Evolutionary conservation across 2,329 filamentous ascomycete genomes (phyloP).

Genomic region (Beauveria asiatica): DNA sequence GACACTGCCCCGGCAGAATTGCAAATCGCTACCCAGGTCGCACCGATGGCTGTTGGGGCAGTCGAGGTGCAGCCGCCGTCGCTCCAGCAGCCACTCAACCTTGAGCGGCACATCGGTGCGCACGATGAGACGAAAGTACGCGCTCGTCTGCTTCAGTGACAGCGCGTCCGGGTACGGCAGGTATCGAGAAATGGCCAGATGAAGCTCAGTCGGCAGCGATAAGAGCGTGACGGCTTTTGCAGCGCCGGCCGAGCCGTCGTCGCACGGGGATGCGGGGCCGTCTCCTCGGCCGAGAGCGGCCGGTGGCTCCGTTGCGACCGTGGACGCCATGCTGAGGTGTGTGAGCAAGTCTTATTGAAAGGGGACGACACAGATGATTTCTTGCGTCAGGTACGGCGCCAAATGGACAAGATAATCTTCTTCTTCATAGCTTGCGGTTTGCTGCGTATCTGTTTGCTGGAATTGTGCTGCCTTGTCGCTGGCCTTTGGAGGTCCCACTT

Average conservation of each 20-base stretch:
- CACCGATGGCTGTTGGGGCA: conserved; percentile 52
- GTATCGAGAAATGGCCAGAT: conserved; percentile 49
- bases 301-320: background rate
- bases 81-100: conserved; percentile 60
- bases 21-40: conserved; percentile 49
- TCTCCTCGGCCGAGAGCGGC: background rate
- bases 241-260: background rate
- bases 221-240: conserved; percentile 25
- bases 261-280: background rate
- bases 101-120: conserved; percentile 58
- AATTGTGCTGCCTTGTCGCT: conserved; percentile 7
- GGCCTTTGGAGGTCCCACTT: background rate
- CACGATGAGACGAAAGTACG: conserved; percentile 55
- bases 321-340: no score
- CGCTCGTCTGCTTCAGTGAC: conserved; percentile 58
- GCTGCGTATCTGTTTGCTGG: background rate
- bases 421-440: background rate
- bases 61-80: conserved; percentile 53
- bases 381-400: no score
- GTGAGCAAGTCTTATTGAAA: no score
- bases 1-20: conserved; percentile 53
- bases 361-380: no score
- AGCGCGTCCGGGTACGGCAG: conserved; percentile 64
- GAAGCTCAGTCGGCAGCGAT: conserved; percentile 57
- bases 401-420: no score